Conservation (phyloP, 129 eudicot genomes). For the Oenanthe sinensis region DNA sequence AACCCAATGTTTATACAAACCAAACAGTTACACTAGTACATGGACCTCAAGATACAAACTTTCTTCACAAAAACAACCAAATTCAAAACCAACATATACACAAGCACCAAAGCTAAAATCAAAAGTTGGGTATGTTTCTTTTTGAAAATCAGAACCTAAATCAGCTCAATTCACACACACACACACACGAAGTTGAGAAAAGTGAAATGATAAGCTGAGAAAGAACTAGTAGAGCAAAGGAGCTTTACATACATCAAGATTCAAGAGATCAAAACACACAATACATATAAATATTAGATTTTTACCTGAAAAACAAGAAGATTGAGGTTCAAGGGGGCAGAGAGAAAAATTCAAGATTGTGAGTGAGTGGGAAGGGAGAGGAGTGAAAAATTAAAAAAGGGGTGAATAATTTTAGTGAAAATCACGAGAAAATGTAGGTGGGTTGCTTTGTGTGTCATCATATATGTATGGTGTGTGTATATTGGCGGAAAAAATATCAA, state of each 20-base stretch:
- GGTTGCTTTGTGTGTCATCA: not conserved
- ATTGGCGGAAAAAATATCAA: not conserved
- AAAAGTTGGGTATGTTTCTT: not conserved
- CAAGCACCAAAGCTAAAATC: not conserved
- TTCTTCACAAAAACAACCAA: not conserved
- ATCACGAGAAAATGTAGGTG: not conserved
- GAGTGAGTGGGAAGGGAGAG: not conserved
- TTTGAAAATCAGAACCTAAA: not conserved
- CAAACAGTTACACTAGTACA: not conserved
- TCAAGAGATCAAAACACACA: not conserved
- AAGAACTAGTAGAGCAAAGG: not conserved
- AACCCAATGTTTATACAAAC: not conserved
- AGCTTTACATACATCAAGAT: not conserved
- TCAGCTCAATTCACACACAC: too few relatives aligned
- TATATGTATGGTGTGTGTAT: not conserved
- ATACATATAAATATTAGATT: not conserved
- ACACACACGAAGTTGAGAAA: not conserved
- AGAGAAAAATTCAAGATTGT: not conserved
- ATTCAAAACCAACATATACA: not conserved
- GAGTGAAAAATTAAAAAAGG: not conserved
- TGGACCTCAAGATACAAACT: not conserved
- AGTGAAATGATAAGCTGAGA: not conserved
- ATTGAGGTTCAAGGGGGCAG: not conserved
- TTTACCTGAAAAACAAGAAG: conserved; percentile 1
- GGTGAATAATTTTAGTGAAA: not conserved